Percentiles rank a stretch among this genome's conserved stretches.
These are phyloP conservation scores for Limonomyces culmigenus DNA, from an alignment of 1,284 basidiomycete genomes.

Conservation along the genomic window DNA sequence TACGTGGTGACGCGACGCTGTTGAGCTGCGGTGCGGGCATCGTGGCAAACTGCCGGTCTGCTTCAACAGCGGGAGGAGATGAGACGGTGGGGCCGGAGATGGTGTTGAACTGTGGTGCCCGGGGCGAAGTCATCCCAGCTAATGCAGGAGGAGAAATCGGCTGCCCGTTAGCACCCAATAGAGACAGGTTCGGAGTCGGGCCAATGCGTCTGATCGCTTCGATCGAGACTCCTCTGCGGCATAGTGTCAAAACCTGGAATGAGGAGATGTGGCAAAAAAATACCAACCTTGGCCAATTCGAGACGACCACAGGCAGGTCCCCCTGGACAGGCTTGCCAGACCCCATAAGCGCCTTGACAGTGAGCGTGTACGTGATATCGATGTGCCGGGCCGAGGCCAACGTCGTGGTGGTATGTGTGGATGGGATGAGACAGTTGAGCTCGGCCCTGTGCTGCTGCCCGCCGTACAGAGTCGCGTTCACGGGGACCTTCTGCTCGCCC, in stretches of 20 bases:
- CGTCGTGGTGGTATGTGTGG: constrained; percentile 58
- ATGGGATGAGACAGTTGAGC: constrained; percentile 48
- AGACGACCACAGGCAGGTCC: constrained; percentile 61
- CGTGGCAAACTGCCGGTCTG: background rate
- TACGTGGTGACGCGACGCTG: background rate
- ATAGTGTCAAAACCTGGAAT: background rate
- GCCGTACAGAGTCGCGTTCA: constrained; percentile 54
- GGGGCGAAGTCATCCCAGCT: too few species aligned
- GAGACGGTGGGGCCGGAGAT: background rate
- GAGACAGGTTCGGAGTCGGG: constrained; percentile 42
- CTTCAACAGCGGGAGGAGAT: too few species aligned
- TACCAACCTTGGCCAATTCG: constrained; percentile 62
- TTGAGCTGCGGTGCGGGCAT: background rate
- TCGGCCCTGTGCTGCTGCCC: constrained; percentile 57
- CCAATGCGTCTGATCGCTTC: constrained; percentile 39
- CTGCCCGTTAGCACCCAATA: constrained; percentile 6
- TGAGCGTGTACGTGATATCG: constrained; percentile 63
- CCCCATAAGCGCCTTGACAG: constrained; percentile 61
- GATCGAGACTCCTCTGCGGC: constrained; percentile 1
- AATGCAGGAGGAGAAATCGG: background rate
- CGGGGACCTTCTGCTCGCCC: constrained; percentile 48
- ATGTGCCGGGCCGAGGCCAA: constrained; percentile 65
- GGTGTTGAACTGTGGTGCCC: background rate
- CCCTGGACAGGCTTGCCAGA: constrained; percentile 46
- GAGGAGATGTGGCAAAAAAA: background rate